phyloP scores from a whole-genome alignment of 768 basidiomycete species.

The Boletus rubescentipes region DNA sequence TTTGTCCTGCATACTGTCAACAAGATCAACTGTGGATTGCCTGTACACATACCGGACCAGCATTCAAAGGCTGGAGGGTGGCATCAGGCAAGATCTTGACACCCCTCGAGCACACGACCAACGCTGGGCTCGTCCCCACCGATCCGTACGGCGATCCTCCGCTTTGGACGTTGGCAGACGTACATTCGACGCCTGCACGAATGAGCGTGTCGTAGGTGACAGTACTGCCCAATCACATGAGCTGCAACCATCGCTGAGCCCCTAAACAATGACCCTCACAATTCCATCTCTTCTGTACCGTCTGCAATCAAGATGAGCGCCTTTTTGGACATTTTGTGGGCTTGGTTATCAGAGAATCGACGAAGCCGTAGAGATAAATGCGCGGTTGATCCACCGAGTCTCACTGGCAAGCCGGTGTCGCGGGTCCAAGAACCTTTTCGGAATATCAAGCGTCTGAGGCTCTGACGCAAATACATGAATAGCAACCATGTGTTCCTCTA shows the following conservation, averaged over 20 bases:
- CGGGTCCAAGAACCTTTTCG: neutral
- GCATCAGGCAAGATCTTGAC: constrained; percentile 70
- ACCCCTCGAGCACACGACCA: constrained; percentile 68
- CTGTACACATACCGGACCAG: constrained; percentile 44
- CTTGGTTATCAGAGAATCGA: neutral
- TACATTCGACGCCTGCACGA: constrained; percentile 64
- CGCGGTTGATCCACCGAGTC: neutral
- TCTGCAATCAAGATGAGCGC: constrained; percentile 76
- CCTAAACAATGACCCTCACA: constrained; percentile 34
- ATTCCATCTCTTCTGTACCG: constrained; percentile 90
- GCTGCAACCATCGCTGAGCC: neutral
- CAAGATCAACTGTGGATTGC: neutral
- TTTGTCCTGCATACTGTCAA: constrained; percentile 42
- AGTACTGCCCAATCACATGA: constrained; percentile 45
- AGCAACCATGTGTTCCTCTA: too few species aligned
- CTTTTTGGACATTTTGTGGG: constrained; percentile 26
- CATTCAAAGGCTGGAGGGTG: constrained; percentile 44
- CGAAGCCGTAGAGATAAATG: neutral
- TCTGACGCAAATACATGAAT: too few species aligned
- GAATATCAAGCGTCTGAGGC: neutral
- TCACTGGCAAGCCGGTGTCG: neutral
- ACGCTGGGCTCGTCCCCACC: constrained; percentile 38
- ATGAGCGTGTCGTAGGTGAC: constrained; percentile 82
- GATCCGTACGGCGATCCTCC: constrained; percentile 25
- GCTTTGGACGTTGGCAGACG: constrained; percentile 63